These are phyloP conservation scores for Aspergillus panamensis DNA, from an alignment of 495 filamentous ascomycete genomes.

Conservation along the genomic window DNA sequence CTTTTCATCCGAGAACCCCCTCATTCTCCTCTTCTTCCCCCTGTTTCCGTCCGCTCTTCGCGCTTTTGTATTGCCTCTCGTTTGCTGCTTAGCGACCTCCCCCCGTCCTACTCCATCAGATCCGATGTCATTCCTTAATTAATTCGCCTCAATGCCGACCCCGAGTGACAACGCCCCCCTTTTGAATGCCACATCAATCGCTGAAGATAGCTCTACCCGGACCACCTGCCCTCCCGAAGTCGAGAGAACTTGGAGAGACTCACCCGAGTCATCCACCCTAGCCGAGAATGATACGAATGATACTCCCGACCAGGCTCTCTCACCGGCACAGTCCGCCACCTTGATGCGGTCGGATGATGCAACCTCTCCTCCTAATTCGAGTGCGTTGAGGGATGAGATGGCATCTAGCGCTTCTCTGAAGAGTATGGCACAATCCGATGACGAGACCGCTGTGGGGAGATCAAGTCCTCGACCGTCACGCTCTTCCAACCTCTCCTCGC, in stretches of 20 bases:
- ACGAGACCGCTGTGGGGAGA: conserved; percentile 34
- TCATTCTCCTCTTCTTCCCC: conserved; percentile 13
- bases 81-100: conserved; percentile 13
- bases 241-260: conserved; percentile 44
- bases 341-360: conserved; percentile 36
- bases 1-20: conserved; percentile 14
- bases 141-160: conserved; percentile 56
- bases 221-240: conserved; percentile 57
- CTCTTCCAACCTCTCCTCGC: conserved; percentile 27
- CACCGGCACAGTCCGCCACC: conserved; percentile 28
- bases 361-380: conserved; percentile 26
- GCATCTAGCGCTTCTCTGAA: conserved; percentile 19
- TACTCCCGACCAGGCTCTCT: conserved; percentile 30
- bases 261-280: conserved; percentile 24
- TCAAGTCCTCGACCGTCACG: conserved; percentile 34
- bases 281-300: conserved; percentile 27
- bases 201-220: conserved; percentile 47
- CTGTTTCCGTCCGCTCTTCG: conserved; percentile 8
- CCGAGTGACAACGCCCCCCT: conserved; percentile 48
- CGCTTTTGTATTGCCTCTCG: conserved; percentile 13
- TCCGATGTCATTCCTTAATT: conserved; percentile 43
- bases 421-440: conserved; percentile 33
- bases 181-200: conserved; percentile 44
- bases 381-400: conserved; percentile 30
- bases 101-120: conserved; percentile 16